Percentiles rank a stretch among this genome's conserved stretches.
phyloP scores from a whole-genome alignment of 768 basidiomycete species.

The Collybia nuda region DNA sequence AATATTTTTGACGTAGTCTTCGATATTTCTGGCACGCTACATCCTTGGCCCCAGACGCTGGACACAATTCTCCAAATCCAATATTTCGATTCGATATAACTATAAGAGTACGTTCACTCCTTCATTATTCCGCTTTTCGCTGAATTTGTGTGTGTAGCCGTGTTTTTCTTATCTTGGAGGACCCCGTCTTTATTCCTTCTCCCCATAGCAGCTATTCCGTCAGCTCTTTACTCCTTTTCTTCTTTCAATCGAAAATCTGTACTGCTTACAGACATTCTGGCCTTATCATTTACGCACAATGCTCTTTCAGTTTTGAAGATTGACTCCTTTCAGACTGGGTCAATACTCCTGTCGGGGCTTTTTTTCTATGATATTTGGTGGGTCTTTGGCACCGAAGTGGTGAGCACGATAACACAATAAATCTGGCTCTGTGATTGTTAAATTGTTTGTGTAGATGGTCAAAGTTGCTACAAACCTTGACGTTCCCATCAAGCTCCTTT shows the following conservation, averaged over 20 bases:
- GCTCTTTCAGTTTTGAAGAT: slow-evolving; percentile 78
- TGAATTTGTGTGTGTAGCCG: slow-evolving; percentile 23
- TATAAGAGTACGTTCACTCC: slow-evolving; percentile 35
- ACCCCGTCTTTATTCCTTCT: slow-evolving; percentile 57
- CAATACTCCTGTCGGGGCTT: slow-evolving; percentile 76
- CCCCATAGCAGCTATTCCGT: slow-evolving; percentile 63
- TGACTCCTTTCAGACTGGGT: slow-evolving; percentile 89
- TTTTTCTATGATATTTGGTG: slow-evolving; percentile 96
- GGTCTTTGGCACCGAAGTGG: slow-evolving; percentile 89
- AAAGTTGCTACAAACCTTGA: slow-evolving; percentile 89
- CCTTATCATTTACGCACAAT: slow-evolving; percentile 80
- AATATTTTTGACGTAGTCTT: slow-evolving; percentile 35
- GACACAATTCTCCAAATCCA: slow-evolving; percentile 53
- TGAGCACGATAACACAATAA: slow-evolving; percentile 32
- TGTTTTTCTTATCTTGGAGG: slow-evolving; percentile 45
- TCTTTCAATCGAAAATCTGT: slow-evolving; percentile 52
- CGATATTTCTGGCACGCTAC: slow-evolving; percentile 49
- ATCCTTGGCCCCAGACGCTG: slow-evolving; percentile 52
- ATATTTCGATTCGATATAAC: slow-evolving; percentile 44
- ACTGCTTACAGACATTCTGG: slow-evolving; percentile 72
- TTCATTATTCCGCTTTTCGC: slow-evolving; percentile 8
- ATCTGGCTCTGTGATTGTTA: too few species aligned
- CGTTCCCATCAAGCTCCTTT: slow-evolving; percentile 90
- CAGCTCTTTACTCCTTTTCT: slow-evolving; percentile 58
- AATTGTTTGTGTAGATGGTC: slow-evolving; percentile 68